Base-by-base conservation (phyloP, 345 rosid species). In the Gossypium mustelinum region DNA sequence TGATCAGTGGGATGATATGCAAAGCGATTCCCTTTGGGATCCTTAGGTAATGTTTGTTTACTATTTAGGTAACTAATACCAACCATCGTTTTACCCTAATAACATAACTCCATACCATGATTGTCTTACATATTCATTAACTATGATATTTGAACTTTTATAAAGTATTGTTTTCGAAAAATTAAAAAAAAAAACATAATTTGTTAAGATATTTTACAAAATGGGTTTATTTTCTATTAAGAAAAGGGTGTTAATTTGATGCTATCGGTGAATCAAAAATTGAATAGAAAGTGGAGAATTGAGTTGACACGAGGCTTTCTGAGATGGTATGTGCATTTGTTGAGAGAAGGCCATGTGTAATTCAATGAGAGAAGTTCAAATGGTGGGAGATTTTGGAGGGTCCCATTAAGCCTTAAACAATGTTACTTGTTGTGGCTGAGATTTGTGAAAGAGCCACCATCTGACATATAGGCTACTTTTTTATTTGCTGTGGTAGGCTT, bases 1-100 rank as follows among this genome's bases (percentile, higher is more conserved):
- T 75, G 74, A 9, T 20, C 27, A 18, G 16, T 70, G 79, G 79
- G 74, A 59, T 1, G 79, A 60, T 3, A 47, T 70, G 78, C 78
- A 76, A 14, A 18, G 27, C 12, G 73, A 75, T 27, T 68, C 67
- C 50, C 79, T 76, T 22, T 76, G 79, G 79, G 79, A 76, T 60
- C 74, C 74, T 69, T 76, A 57, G 71, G 54, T 67, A 66, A n/a
- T 4, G 9, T 12, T 18, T 8, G 2, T 7, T 45, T 22, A 34
- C 29, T 17, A 70, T 0, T 68, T 22, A 70, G 22, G 65, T 27
- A 14, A 50, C 45, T 39, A 34, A 34, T 43, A 54, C 39, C 39
- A 34, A 34, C 39, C 6, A 34, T 34, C 0, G 39, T 34, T 34
- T 4, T 4, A 18, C 2, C 11, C 4, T 5, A 71, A 51, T 29